Conservation (phyloP, 305 asterid species). For the Rubia tinctorum region DNA sequence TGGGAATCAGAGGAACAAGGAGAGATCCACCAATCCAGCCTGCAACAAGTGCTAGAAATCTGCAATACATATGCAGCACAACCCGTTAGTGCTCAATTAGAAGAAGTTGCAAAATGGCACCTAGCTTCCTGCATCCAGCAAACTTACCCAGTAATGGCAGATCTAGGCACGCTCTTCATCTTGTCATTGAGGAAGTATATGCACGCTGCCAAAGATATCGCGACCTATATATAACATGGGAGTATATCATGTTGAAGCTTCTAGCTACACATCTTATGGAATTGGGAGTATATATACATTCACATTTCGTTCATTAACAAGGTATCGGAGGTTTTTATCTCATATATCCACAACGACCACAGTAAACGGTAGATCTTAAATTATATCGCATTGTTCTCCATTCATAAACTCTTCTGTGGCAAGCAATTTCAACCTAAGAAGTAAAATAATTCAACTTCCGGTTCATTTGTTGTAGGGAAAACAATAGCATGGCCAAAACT, state of each 20-base stretch:
- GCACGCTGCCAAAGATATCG: constrained; percentile 90
- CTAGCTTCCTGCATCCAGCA: constrained; percentile 1
- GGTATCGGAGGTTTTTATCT: background rate
- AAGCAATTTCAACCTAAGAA: background rate
- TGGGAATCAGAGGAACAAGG: constrained; percentile 68
- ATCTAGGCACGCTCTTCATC: constrained; percentile 80
- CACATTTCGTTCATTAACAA: background rate
- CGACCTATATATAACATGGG: constrained; percentile 52
- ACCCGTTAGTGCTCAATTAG: constrained; percentile 12
- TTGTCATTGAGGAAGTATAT: constrained; percentile 95
- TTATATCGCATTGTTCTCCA: background rate
- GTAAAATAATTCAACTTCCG: background rate
- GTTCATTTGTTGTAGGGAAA: background rate
- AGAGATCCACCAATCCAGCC: constrained; percentile 89
- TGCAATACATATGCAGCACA: constrained; percentile 28
- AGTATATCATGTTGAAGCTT: background rate
- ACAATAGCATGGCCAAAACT: background rate
- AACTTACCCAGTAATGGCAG: constrained; percentile 86
- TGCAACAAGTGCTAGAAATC: constrained; percentile 75
- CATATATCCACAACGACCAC: background rate
- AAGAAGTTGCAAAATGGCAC: constrained; percentile 14
- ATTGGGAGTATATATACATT: background rate
- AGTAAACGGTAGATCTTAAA: background rate
- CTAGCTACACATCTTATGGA: background rate
- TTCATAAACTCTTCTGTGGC: background rate